Base-by-base conservation (phyloP, 768 basidiomycete genomes). In the Hemileccinum impolitum region DNA sequence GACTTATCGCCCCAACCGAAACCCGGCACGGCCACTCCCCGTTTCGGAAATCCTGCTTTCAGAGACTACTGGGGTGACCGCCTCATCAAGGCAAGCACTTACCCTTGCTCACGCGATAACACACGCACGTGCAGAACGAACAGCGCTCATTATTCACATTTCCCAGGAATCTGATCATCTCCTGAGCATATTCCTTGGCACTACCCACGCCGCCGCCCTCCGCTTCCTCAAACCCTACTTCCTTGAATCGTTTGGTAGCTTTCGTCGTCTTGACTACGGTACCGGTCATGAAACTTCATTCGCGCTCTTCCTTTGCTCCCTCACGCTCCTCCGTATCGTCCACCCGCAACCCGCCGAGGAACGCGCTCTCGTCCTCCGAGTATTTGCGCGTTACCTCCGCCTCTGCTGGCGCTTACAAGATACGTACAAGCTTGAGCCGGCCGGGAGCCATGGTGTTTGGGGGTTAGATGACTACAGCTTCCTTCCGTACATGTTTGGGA, bases 381-480 rank as follows among this genome's bases (percentile, higher is more conserved):
- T 92, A 12, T 91, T 90, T 57, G 63, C 79, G 23, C 81, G 87
- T 38, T 99, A 99, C 64, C 70, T 94, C 37, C 75, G 76, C 30
- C 75, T 97, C 30, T 89, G 87, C 53, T 94, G 90, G 82, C 78
- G 77, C 48, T 75, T 97, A 14, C 94, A 97, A 64, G 89, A 93
- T 54, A 78, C 81, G 28, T 99, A 97, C 66, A 81, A 76, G 42
- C 81, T 99, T 10, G 95, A 97, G 67, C 94, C 94, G 6, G 96
- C 96, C 3, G 96, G 96, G 8, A 94, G 90, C 54, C 94, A 97
- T 63, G 96, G 96, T 4, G 95, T 97, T 1, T 99, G 95, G 96
- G 96, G 94, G 2, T 71, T 98, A 32, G 94, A 97, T 60, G 94
- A 96, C 64, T 95, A 87, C 46, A 79, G 76, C 44, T 94, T 95